Base-by-base conservation (phyloP, 2,329 filamentous ascomycete genomes). In the Myriosclerotinia duriaeana region DNA sequence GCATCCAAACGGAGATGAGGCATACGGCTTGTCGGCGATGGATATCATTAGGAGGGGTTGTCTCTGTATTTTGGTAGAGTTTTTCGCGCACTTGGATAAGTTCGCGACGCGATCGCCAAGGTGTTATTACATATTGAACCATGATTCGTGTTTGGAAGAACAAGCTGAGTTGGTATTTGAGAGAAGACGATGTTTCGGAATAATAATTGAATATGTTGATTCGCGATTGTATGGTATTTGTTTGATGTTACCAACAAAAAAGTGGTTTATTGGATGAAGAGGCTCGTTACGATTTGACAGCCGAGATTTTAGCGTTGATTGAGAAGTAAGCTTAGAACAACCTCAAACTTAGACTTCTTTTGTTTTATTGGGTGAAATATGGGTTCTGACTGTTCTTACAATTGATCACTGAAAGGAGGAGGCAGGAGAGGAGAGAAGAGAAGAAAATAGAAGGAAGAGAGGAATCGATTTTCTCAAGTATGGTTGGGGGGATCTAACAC, bases 61-160 rank as follows among this genome's bases (percentile, higher is more conserved):
- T 69, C 64, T 68, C 67, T 64, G 69, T 36, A 8, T 50, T 30
- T 30, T 81, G 80, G 77, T 90, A 93, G 71, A 93, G 84, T 71
- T 89, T 84, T 64, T 80, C 77, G 68, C 89, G 85, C 64, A 92
- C 85, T 59, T 80, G 77, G 66, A 92, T 82, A 68, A 93, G 84
- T 76, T 92, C 89, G 67, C 79, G 75, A 65, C 82, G 83, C 76
- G 85, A 80, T 70, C 89, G 87, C 90, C 90, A 93, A 44, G 89
- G 89, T 65, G 89, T 92, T 74, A 90, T 87, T 69, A 89, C 82
- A 78, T 90, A 91, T 74, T 88, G 86, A 38, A 89, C 86, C 87
- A 90, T 90, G 14, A 26, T 66, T 44, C 14, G 20, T 50, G 34
- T 15, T 36, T 20, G 20, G 42, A 48, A 22, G 8, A 38, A 54